Evolutionary conservation across 2,329 filamentous ascomycete genomes (phyloP), one percentile per base, ranked within the genome.

Genomic region (Ophiostoma quercus): DNA sequence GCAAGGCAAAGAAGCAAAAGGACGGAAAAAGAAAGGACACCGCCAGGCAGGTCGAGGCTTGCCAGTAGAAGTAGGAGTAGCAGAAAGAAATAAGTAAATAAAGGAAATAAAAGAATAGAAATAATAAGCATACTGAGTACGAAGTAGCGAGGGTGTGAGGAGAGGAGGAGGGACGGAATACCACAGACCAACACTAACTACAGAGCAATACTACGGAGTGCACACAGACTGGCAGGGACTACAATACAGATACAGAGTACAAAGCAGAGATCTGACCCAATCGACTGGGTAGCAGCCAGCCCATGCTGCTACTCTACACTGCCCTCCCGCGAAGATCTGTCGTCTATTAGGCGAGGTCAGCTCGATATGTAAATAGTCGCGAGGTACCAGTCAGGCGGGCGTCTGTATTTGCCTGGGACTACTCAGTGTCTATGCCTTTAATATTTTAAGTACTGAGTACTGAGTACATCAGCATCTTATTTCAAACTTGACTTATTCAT

Each of bases 191-290:
- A 47, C 14, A 47, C 41, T 5, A 47, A 41, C 8, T 12, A 41
- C 39, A 41, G 39, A 41, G 34, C 34, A 34, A 12, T 41, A 41
- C 39, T 41, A 14, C 9, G 39, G 34, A 34, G 34, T 34, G 34
- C 34, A 34, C 12, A 41, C 16, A 47, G 6, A 47, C 43, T n/a
- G 22, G 12, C 25, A 32, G 57, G 57, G 62, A 69, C 41, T 32
- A 54, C 6, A 9, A 22, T 37, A 32, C 19, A 57, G 47, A 34
- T 34, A 34, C 34, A 34, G 34, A 34, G 12, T 57, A 57, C 39
- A n/a, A 41, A 47, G 32, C 14, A 54, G 47, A 68, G 62, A 65
- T 65, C 62, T 65, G 62, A 65, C 62, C 62, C 62, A 65, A 67
- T 29, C 65, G 65, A 43, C 65, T 43, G 41, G 65, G 37, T 66